phyloP scores from a whole-genome alignment of 2,329 filamentous ascomycete species.

The Ophiostoma sp. region DNA sequence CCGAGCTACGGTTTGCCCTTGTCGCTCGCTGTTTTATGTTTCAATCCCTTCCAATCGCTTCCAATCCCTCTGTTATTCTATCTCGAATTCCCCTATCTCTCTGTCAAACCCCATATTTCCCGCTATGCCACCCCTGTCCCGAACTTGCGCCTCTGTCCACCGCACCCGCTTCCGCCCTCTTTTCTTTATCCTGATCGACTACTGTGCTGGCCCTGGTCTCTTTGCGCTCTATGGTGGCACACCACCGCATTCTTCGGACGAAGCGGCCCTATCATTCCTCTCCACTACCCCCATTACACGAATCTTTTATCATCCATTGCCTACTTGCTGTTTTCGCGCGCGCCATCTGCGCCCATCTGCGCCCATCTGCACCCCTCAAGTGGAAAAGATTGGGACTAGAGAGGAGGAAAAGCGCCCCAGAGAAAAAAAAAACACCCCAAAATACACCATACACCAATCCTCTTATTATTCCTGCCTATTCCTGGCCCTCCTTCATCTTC shows the following conservation, averaged over 20 bases:
- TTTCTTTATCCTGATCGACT: conserved; percentile 14
- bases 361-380: conserved; percentile 1
- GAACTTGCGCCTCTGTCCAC: conserved; percentile 12
- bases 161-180: conserved; percentile 18
- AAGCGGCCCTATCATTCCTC: conserved; percentile 26
- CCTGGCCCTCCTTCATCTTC: neutral
- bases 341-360: conserved; percentile 18
- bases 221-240: conserved; percentile 13
- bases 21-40: neutral
- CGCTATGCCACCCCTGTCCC: conserved; percentile 23
- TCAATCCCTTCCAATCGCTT: neutral
- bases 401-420: conserved; percentile 3
- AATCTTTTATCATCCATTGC: conserved; percentile 17
- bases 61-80: conserved; percentile 15
- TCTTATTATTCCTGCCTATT: conserved; percentile 14
- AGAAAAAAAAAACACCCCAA: conserved; percentile 5
- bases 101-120: conserved; percentile 26
- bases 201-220: conserved; percentile 16
- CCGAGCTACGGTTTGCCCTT: no score
- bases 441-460: conserved; percentile 5
- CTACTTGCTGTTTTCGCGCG: conserved; percentile 13
- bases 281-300: conserved; percentile 21
- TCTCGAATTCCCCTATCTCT: conserved; percentile 15
- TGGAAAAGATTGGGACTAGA: conserved; percentile 4
- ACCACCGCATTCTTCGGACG: conserved; percentile 27